A percentile compares a stretch with the other conserved stretches of the same genome.
These are phyloP conservation scores for Plantago major DNA, from an alignment of 257 asterid genomes.

Conservation along the genomic window DNA sequence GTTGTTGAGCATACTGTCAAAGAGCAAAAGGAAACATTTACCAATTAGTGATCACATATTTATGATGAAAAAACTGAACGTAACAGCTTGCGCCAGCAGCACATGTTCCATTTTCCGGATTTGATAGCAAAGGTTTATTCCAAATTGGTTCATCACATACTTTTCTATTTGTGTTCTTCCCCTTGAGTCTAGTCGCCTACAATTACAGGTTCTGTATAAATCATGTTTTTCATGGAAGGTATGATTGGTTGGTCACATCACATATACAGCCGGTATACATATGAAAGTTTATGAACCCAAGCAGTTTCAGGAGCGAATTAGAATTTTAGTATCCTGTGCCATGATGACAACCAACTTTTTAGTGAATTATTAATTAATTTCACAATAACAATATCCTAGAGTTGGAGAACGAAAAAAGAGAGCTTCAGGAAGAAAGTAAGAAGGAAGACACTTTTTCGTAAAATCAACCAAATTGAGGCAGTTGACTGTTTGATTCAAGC, in stretches of 20 bases:
- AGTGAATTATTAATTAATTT: not conserved
- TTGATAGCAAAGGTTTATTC: too few species aligned
- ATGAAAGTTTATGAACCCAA: not conserved
- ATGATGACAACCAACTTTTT: not conserved
- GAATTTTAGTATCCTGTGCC: not conserved
- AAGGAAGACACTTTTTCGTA: not conserved
- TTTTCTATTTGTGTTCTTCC: too few species aligned
- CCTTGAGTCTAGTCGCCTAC: not conserved
- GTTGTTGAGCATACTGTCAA: constrained; percentile 56
- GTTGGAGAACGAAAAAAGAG: too few species aligned
- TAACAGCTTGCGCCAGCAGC: not conserved
- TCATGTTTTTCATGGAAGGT: not conserved
- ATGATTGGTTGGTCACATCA: too few species aligned
- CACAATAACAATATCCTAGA: too few species aligned
- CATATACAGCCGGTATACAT: not conserved
- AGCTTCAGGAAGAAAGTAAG: too few species aligned
- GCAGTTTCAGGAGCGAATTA: not conserved
- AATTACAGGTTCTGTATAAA: constrained; percentile 5
- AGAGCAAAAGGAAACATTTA: constrained; percentile 2
- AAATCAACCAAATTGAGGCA: constrained; percentile 7
- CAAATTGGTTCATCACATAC: too few species aligned
- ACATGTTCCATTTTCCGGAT: too few species aligned
- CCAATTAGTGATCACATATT: not conserved
- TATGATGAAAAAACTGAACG: not conserved
- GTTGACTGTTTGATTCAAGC: constrained; percentile 10